Percentiles rank a stretch among this genome's conserved stretches.
phyloP scores from a whole-genome alignment of 208 protist species.

The Wallacemonas rigidus region DNA sequence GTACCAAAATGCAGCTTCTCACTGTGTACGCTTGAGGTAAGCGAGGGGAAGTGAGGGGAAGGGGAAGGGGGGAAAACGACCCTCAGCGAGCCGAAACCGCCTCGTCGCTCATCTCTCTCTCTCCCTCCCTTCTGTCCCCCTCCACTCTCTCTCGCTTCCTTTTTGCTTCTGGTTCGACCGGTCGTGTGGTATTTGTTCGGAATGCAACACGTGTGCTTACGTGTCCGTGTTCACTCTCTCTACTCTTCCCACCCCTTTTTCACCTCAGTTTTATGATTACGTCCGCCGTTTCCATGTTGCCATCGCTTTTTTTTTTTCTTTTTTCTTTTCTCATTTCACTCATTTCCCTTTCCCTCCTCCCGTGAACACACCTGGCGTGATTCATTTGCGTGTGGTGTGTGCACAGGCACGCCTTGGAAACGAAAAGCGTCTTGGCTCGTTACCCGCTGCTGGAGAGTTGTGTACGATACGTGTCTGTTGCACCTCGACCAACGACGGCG shows the following conservation, averaged over 20 bases:
- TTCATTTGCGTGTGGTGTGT: no score
- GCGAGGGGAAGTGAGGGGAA: no score
- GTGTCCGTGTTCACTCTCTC: not conserved
- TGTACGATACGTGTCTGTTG: not conserved
- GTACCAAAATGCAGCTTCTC: no score
- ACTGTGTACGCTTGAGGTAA: no score
- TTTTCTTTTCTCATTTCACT: conserved; percentile 5
- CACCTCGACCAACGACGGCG: not conserved
- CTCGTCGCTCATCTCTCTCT: not conserved
- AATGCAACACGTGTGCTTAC: not conserved
- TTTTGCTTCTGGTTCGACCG: not conserved
- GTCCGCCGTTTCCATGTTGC: no score
- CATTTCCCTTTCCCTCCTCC: not conserved
- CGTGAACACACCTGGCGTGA: no score
- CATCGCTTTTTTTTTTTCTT: conserved; percentile 9
- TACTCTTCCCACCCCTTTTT: not conserved
- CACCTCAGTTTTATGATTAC: no score
- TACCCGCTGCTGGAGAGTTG: no score
- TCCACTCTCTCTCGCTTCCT: not conserved
- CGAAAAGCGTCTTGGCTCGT: no score
- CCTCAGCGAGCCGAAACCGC: not conserved
- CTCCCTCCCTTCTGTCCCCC: not conserved
- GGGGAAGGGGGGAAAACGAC: no score
- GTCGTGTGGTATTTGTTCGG: conserved; percentile 3
- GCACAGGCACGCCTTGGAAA: no score